Conservation (phyloP, 495 filamentous ascomycete species). For the Massariosphaeria phaeospora region DNA sequence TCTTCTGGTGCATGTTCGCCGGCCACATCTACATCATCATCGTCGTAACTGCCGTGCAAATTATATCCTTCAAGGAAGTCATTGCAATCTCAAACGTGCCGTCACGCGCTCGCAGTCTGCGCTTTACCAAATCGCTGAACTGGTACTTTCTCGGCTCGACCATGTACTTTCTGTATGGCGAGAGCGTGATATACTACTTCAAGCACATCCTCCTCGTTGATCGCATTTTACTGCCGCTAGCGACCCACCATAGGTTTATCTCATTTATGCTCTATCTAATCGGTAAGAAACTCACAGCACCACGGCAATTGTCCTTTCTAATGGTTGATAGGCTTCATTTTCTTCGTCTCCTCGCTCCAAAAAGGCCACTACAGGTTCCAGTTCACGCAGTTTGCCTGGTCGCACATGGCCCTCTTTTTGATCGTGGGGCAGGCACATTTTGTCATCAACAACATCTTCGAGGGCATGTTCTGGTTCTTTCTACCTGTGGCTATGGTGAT, state of each 20-base stretch:
- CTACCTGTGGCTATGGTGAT: constrained; percentile 91
- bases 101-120: constrained; percentile 80
- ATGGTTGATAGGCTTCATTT: constrained; percentile 73
- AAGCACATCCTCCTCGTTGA: constrained; percentile 97
- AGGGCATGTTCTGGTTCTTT: constrained; percentile 99
- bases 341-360: constrained; percentile 95
- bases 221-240: constrained; percentile 82
- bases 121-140: constrained; percentile 91
- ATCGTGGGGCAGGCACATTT: constrained; percentile 99
- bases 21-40: constrained; percentile 96
- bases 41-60: constrained; percentile 87
- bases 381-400: constrained; percentile 99
- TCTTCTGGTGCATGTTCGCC: constrained; percentile 86
- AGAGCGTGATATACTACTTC: constrained; percentile 99
- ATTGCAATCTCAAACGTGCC: constrained; percentile 96
- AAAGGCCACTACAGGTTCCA: constrained; percentile 96
- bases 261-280: constrained; percentile 97
- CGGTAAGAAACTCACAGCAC: constrained; percentile 51
- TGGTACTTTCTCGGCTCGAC: constrained; percentile 99
- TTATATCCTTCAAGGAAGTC: constrained; percentile 98
- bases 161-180: constrained; percentile 98
- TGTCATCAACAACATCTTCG: constrained; percentile 99
- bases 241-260: constrained; percentile 97
- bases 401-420: constrained; percentile 96
- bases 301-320: background rate